Evolutionary conservation across 768 basidiomycete genomes (phyloP).

Genomic region (Trametopsis cervina): DNA sequence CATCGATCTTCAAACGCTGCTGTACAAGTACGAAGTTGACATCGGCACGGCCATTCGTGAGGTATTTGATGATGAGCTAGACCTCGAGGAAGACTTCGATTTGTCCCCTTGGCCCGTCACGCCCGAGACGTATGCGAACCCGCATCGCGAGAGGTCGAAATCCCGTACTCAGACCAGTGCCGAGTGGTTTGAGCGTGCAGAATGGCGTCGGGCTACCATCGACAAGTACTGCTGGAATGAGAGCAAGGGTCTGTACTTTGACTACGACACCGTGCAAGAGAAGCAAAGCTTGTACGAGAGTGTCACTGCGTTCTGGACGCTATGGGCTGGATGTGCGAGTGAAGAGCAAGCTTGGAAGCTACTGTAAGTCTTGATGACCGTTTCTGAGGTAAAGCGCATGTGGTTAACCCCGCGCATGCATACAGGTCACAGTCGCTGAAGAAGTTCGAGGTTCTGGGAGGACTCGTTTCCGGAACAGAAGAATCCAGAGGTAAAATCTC

Average conservation of each 20-base stretch:
- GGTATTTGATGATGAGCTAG: slow-evolving; percentile 88
- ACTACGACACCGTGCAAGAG: slow-evolving; percentile 90
- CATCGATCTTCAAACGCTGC: slow-evolving; percentile 88
- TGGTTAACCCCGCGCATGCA: slow-evolving; percentile 1
- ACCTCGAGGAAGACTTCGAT: slow-evolving; percentile 87
- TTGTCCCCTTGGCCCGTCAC: slow-evolving; percentile 89
- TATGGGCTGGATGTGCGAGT: slow-evolving; percentile 97
- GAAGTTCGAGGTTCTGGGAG: slow-evolving; percentile 96
- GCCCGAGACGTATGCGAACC: slow-evolving; percentile 58
- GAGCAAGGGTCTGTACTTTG: slow-evolving; percentile 88
- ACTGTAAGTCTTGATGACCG: slow-evolving; percentile 74
- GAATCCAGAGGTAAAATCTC: slow-evolving; percentile 95
- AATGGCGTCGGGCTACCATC: slow-evolving; percentile 75
- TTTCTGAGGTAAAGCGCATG: background rate
- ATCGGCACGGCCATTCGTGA: slow-evolving; percentile 97
- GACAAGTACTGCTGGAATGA: slow-evolving; percentile 98
- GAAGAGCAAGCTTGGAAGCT: slow-evolving; percentile 93
- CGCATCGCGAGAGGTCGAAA: slow-evolving; percentile 52
- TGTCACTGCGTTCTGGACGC: slow-evolving; percentile 93
- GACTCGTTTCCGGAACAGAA: slow-evolving; percentile 93
- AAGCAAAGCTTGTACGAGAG: slow-evolving; percentile 93
- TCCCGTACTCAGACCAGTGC: slow-evolving; percentile 63
- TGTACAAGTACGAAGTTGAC: slow-evolving; percentile 98
- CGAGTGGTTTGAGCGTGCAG: slow-evolving; percentile 92
- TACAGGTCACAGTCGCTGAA: slow-evolving; percentile 74